These are phyloP conservation scores for Gastrolobium villosum DNA, from an alignment of 306 rosid species.

Conservation along the genomic window DNA sequence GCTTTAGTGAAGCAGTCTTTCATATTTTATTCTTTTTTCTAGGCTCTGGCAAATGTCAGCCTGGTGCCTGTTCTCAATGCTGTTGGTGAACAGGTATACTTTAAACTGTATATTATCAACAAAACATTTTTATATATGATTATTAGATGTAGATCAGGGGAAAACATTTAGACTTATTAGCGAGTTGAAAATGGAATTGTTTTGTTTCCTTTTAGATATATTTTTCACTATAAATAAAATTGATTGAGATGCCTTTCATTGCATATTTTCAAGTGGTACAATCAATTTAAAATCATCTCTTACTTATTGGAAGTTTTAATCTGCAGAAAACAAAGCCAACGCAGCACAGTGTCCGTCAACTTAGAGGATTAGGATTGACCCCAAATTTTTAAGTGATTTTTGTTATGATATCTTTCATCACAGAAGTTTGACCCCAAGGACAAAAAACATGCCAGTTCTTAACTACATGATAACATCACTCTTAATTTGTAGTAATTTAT, in stretches of 20 bases:
- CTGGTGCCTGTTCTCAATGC: conserved; percentile 84
- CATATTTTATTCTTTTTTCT: conserved; percentile 40
- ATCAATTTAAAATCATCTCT: conserved; percentile 2
- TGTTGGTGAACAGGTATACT: conserved; percentile 79
- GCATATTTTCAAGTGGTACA: conserved; percentile 21
- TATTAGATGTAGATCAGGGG: background rate
- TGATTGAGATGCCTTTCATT: background rate
- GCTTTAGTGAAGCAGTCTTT: conserved; percentile 12
- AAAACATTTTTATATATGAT: background rate
- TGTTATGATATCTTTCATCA: too few relatives aligned
- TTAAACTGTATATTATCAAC: conserved; percentile 13
- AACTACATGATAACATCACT: background rate
- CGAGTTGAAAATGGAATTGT: background rate
- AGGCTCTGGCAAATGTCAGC: conserved; percentile 86
- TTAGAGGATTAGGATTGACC: conserved; percentile 78
- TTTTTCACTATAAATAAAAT: conserved; percentile 7
- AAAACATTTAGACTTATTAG: background rate
- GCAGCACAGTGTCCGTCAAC: conserved; percentile 86
- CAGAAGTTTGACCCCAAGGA: too few relatives aligned
- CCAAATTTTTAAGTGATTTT: too few relatives aligned
- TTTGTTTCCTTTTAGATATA: background rate
- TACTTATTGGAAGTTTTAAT: conserved; percentile 37
- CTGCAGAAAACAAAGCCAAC: conserved; percentile 89
- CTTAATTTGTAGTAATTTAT: too few relatives aligned
- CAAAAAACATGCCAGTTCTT: too few relatives aligned